A percentile compares a stretch with the other conserved stretches of the same genome.
These are phyloP conservation scores for Wallemia mellicola DNA, from an alignment of 1,284 basidiomycete species.

Conservation along the genomic window DNA sequence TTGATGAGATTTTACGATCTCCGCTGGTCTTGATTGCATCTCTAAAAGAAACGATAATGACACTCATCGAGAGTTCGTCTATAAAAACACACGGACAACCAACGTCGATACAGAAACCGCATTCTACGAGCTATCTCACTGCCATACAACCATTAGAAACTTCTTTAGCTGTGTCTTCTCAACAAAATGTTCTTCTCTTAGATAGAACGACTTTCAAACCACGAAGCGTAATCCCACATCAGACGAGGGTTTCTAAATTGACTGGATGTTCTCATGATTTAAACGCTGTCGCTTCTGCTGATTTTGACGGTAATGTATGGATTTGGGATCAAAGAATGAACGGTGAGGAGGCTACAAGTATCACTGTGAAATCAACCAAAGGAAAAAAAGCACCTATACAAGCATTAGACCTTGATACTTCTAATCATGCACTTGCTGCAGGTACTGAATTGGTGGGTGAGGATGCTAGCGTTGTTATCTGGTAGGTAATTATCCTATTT, in stretches of 20 bases:
- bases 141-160: background rate
- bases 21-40: background rate
- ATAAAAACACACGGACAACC: background rate
- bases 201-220: background rate
- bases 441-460: background rate
- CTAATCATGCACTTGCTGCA: background rate
- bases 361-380: background rate
- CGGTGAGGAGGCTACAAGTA: background rate
- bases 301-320: background rate
- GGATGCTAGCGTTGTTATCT: background rate
- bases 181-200: background rate
- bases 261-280: background rate
- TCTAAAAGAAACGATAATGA: background rate
- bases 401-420: background rate
- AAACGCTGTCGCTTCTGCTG: background rate
- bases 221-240: background rate
- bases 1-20: background rate
- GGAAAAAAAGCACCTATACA: background rate
- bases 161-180: background rate
- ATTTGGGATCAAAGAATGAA: background rate
- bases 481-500: background rate
- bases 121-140: background rate
- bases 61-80: background rate
- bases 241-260: background rate
- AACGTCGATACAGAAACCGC: background rate